These are phyloP conservation scores for Fusarium oxysporum DNA, from an alignment of 2,329 filamentous ascomycete species.

Conservation along the genomic window DNA sequence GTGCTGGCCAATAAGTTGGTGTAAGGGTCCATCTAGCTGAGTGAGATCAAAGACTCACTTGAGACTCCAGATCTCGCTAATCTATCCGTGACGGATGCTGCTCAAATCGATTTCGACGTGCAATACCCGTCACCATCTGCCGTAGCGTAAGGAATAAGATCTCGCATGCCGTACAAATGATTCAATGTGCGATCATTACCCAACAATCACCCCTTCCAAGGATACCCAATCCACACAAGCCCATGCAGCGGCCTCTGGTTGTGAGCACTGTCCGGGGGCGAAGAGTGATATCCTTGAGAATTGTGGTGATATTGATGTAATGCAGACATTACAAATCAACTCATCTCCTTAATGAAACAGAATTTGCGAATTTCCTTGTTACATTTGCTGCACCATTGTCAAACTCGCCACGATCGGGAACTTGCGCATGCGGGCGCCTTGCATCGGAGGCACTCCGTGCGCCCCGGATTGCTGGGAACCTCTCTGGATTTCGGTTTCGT, in stretches of 20 bases:
- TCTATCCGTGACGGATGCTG: constrained; percentile 21
- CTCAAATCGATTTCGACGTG: not conserved
- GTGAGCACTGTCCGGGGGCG: not conserved
- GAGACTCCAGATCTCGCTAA: constrained; percentile 30
- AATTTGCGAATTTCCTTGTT: constrained; percentile 8
- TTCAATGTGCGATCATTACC: not conserved
- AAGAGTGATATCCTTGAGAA: not conserved
- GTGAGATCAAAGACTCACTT: not conserved
- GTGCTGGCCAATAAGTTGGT: not conserved
- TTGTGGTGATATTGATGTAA: constrained; percentile 25
- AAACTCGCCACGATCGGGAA: constrained; percentile 31
- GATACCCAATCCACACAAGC: not conserved
- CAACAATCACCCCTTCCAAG: not conserved
- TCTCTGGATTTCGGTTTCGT: constrained; percentile 16
- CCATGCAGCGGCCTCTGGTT: not conserved
- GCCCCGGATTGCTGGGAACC: not conserved
- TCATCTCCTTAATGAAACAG: not conserved
- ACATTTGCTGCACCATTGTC: constrained; percentile 5
- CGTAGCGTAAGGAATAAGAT: not conserved
- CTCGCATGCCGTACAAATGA: not conserved
- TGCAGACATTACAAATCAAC: constrained; percentile 32
- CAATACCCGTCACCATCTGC: not conserved
- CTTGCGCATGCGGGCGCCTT: constrained; percentile 10
- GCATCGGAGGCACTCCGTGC: not conserved
- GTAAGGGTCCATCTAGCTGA: constrained; percentile 2